Evolutionary conservation across 495 filamentous ascomycete species (phyloP).

Genomic region (Daldinia caldariorum): DNA sequence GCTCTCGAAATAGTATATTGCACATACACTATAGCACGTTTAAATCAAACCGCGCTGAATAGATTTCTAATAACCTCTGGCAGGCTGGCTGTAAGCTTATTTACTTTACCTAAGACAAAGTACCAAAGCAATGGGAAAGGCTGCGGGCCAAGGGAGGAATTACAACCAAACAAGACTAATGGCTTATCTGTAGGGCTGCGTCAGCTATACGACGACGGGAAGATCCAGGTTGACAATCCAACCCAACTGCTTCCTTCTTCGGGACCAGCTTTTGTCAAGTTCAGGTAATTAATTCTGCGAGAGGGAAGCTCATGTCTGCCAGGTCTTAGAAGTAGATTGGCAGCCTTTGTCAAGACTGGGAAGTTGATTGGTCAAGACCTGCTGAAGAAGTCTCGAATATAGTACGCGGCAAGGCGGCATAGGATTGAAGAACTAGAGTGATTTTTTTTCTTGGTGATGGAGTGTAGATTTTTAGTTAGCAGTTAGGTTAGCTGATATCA

Average conservation of each 20-base stretch:
- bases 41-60: background rate
- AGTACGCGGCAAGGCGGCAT: conserved; percentile 41
- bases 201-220: conserved; percentile 44
- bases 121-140: conserved; percentile 31
- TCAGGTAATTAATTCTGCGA: conserved; percentile 34
- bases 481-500: conserved; percentile 7
- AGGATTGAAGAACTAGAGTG: conserved; percentile 26
- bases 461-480: background rate
- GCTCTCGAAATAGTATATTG: conserved; percentile 8
- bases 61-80: conserved; percentile 22
- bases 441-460: conserved; percentile 22
- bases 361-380: conserved; percentile 27
- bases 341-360: background rate
- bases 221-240: conserved; percentile 42
- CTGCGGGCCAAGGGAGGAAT: conserved; percentile 38
- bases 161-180: conserved; percentile 35
- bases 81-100: conserved; percentile 31
- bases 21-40: background rate
- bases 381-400: conserved; percentile 40
- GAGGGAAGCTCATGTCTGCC: conserved; percentile 7
- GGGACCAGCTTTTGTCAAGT: conserved; percentile 37
- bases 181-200: conserved; percentile 49
- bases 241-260: conserved; percentile 29
- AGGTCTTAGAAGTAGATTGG: conserved; percentile 14
- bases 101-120: conserved; percentile 40